phyloP scores from a whole-genome alignment of 2,329 filamentous ascomycete genomes.

The Paecilomyces fulvus region DNA sequence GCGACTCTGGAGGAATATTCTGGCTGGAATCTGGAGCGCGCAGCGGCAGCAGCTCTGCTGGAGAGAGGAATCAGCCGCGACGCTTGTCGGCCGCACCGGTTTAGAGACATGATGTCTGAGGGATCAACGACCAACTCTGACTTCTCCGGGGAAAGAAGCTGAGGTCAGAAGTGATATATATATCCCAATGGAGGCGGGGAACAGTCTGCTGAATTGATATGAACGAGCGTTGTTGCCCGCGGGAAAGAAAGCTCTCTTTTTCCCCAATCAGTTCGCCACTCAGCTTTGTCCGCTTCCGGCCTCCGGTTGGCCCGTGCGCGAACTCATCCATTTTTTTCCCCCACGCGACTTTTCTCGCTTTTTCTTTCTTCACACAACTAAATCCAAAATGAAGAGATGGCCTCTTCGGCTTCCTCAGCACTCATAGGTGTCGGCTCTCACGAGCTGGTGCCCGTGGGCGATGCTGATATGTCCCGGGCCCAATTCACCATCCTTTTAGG shows the following conservation, averaged over 20 bases:
- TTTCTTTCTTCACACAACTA: constrained; percentile 56
- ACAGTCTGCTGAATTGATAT: too few relatives aligned
- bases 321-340: constrained; percentile 10
- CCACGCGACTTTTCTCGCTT: constrained; percentile 9
- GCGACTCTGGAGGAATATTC: constrained; percentile 14
- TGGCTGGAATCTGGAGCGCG: constrained; percentile 13
- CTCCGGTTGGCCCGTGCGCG: constrained; percentile 9
- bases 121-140: background rate
- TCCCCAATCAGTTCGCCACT: constrained; percentile 9
- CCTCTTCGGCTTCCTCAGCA: constrained; percentile 47
- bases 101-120: constrained; percentile 22
- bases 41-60: constrained; percentile 15
- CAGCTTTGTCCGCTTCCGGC: constrained; percentile 5
- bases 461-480: constrained; percentile 59
- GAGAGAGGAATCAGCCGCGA: constrained; percentile 23
- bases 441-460: constrained; percentile 41
- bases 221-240: constrained; percentile 24
- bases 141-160: background rate
- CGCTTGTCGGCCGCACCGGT: constrained; percentile 28
- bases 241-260: constrained; percentile 28
- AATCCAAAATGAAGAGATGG: constrained; percentile 69
- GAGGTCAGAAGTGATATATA: constrained; percentile 13
- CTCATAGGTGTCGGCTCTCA: constrained; percentile 40
- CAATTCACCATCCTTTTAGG: constrained; percentile 54
- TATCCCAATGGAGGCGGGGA: constrained; percentile 2